Evolutionary conservation across 768 basidiomycete genomes (phyloP), one percentile per base, ranked within the genome.

Genomic region (Boletus sensibilis): DNA sequence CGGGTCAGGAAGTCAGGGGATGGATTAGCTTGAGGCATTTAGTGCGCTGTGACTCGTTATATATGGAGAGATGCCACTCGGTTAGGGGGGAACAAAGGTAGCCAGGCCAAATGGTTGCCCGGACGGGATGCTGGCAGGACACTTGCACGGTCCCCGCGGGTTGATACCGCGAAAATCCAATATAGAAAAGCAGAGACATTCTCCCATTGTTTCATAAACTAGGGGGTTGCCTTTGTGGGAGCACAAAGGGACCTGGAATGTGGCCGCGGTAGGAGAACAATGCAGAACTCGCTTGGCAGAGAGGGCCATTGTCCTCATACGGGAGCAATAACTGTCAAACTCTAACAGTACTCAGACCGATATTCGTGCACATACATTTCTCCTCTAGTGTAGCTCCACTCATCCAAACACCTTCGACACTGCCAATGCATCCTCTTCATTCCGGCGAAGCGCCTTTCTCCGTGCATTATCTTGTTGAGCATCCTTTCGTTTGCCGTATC

Each of bases 371-470:
- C 27, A 29, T 29, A 29, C 27, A 29, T 29, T 29, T 29, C 27
- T 29, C 27, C 27, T 29, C 27, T 29, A 29, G 27, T 27, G 33
- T 55, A 57, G 37, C 7, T 45, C 20, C 47, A 29, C 64, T 83
- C 78, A 99, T 53, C 89, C 85, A 73, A 99, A 99, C 31, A 99
- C 90, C 72, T 91, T 94, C 31, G 86, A 78, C 53, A 94, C 91
- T 25, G 87, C 89, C 66, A 99, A 74, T 57, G 84, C 85, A 72
- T 92, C 85, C 73, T 95, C 92, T 43, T 78, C 81, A 55, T 82
- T 76, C 70, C 76, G 80, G 55, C 88, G 81, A 63, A 76, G 71
- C 53, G 84, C 86, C 66, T 84, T 84, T 67, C 94, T 82, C 56
- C 74, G 76, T 53, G 77, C 75, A 53, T 80, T 78, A 59, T 92